Evolutionary conservation across 2,329 filamentous ascomycete species (phyloP).

Genomic region (Diaporthe ampelina): DNA sequence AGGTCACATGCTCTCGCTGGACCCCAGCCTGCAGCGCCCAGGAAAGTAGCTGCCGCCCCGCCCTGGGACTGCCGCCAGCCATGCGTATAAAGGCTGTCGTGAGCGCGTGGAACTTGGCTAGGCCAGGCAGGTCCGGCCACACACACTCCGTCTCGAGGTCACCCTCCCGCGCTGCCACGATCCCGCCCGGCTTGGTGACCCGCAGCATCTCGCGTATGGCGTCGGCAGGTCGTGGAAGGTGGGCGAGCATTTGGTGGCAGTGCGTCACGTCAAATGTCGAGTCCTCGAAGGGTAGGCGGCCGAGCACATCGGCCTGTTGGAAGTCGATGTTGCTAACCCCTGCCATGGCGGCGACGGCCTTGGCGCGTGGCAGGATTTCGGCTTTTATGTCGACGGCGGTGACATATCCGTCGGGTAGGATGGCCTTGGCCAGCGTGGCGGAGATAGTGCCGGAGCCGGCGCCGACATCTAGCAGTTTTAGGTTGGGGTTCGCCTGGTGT

Average conservation of each 20-base stretch:
- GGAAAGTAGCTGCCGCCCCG: slow-evolving; percentile 47
- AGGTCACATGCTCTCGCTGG: slow-evolving; percentile 38
- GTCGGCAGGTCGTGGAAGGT: slow-evolving; percentile 46
- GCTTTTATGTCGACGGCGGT: slow-evolving; percentile 59
- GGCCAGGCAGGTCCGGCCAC: slow-evolving; percentile 49
- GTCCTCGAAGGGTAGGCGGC: slow-evolving; percentile 48
- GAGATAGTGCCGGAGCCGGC: slow-evolving; percentile 64
- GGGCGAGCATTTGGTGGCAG: slow-evolving; percentile 49
- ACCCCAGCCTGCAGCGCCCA: slow-evolving; percentile 48
- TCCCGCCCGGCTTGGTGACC: slow-evolving; percentile 48
- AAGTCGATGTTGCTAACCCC: slow-evolving; percentile 49
- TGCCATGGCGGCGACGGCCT: slow-evolving; percentile 51
- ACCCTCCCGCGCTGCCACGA: slow-evolving; percentile 51
- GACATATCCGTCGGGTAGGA: slow-evolving; percentile 56
- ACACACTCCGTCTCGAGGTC: slow-evolving; percentile 51
- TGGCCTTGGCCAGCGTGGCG: slow-evolving; percentile 56
- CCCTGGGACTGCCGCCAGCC: slow-evolving; percentile 44
- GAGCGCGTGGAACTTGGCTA: slow-evolving; percentile 47
- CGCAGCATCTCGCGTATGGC: slow-evolving; percentile 50
- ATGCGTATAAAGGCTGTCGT: slow-evolving; percentile 41
- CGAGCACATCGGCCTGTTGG: slow-evolving; percentile 50
- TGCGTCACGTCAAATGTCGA: slow-evolving; percentile 48
- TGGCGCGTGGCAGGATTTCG: slow-evolving; percentile 57
- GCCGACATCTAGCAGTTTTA: slow-evolving; percentile 60
- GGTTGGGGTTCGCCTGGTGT: slow-evolving; percentile 41